A percentile compares a stretch with the other conserved stretches of the same genome.
Evolutionary conservation across 2,329 filamentous ascomycete genomes (phyloP).

Genomic region (Cryphonectria carpinicola): DNA sequence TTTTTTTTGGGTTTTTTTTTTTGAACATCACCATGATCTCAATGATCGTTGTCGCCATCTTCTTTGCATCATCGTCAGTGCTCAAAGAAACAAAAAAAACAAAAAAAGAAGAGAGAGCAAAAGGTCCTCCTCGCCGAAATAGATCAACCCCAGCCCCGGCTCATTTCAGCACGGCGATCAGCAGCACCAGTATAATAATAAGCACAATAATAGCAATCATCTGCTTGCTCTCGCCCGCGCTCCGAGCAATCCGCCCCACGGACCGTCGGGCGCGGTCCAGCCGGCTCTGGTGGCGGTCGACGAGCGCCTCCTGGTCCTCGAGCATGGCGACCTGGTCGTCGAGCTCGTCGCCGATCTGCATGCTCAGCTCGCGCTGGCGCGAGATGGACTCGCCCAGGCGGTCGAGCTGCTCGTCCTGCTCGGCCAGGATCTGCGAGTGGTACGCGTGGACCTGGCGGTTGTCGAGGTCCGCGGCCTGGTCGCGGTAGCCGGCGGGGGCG

Average conservation of each 20-base stretch:
- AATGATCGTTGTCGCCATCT: background rate
- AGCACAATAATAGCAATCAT: conserved; percentile 80
- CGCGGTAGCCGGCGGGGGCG: conserved; percentile 59
- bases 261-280: conserved; percentile 75
- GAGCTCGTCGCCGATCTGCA: conserved; percentile 95
- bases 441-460: conserved; percentile 89
- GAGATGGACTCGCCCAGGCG: conserved; percentile 82
- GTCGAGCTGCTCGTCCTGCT: conserved; percentile 95
- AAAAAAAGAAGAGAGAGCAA: background rate
- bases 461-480: conserved; percentile 63
- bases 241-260: conserved; percentile 72
- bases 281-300: conserved; percentile 78
- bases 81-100: too few species aligned
- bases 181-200: conserved; percentile 78
- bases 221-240: conserved; percentile 84
- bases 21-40: background rate
- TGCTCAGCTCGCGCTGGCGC: conserved; percentile 87
- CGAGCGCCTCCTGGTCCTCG: conserved; percentile 83
- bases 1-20: background rate
- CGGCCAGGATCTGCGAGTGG: conserved; percentile 77
- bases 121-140: background rate
- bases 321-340: conserved; percentile 88
- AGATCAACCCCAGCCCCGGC: background rate
- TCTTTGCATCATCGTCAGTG: background rate
- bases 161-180: conserved; percentile 82